phyloP scores from a whole-genome alignment of 2,329 filamentous ascomycete species.

The Aspergillus caelatus region DNA sequence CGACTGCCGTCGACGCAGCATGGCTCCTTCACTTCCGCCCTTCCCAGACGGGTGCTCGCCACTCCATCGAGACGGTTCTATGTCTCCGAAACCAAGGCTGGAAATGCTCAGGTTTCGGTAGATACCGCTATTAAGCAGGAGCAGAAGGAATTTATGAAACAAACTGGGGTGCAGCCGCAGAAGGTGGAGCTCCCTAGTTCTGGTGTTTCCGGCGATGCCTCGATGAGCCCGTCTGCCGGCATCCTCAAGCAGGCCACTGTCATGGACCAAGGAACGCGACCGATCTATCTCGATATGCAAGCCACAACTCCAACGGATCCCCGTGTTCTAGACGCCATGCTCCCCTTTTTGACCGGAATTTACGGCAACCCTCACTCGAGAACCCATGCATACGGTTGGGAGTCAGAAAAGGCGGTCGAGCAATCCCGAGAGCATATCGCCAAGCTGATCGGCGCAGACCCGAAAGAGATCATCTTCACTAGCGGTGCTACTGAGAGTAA shows the following conservation, averaged over 20 bases:
- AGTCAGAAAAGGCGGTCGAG: conserved; percentile 92
- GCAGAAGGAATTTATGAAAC: conserved; percentile 72
- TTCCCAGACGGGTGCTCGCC: conserved; percentile 44
- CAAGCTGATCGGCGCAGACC: conserved; percentile 83
- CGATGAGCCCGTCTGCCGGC: conserved; percentile 80
- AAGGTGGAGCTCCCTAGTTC: conserved; percentile 64
- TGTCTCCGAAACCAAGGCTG: conserved; percentile 78
- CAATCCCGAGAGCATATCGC: conserved; percentile 82
- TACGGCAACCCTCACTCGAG: conserved; percentile 97
- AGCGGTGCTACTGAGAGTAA: conserved; percentile 98
- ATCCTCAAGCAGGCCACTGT: conserved; percentile 88
- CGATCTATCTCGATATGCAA: conserved; percentile 98
- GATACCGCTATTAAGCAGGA: conserved; percentile 86
- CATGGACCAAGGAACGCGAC: conserved; percentile 88
- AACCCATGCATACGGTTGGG: conserved; percentile 98
- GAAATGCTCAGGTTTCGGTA: conserved; percentile 71
- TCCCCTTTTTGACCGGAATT: conserved; percentile 88
- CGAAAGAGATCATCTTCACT: conserved; percentile 99
- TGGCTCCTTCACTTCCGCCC: conserved; percentile 41
- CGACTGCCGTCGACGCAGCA: conserved; percentile 47
- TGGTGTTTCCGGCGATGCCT: conserved; percentile 62
- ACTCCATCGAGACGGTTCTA: conserved; percentile 63
- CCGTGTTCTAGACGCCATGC: conserved; percentile 92
- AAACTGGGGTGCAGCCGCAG: conserved; percentile 58
- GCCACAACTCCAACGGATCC: conserved; percentile 95